Conservation (phyloP, 1,284 basidiomycete species). For the Polyporus tsugae region DNA sequence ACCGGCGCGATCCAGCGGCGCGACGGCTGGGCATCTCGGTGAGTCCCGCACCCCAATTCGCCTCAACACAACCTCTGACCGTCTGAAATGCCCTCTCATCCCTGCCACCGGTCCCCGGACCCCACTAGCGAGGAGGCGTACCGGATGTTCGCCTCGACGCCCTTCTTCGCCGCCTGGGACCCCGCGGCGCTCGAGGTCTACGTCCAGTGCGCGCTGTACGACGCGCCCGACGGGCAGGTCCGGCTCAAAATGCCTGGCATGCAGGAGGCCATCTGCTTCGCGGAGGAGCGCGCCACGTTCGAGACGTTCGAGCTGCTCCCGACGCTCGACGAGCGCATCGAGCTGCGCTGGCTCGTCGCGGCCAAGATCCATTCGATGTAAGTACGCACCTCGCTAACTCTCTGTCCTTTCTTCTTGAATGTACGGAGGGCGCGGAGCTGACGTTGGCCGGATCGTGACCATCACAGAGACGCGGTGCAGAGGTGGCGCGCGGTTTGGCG, state of each 20-base stretch:
- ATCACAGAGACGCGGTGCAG: conserved; percentile 45
- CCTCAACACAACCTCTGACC: conserved; percentile 16
- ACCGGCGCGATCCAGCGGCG: conserved; percentile 69
- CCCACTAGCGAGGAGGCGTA: conserved; percentile 68
- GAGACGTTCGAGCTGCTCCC: conserved; percentile 58
- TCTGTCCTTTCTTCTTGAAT: neutral
- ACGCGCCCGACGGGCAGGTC: conserved; percentile 47
- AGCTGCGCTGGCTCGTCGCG: conserved; percentile 66
- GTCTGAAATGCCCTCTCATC: too few species aligned
- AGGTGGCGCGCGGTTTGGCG: conserved; percentile 63
- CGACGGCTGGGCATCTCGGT: conserved; percentile 71
- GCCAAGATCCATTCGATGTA: conserved; percentile 22
- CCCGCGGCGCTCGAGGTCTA: conserved; percentile 72
- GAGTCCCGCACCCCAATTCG: conserved; percentile 2
- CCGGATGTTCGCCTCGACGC: conserved; percentile 56
- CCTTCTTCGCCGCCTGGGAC: conserved; percentile 84
- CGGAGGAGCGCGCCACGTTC: conserved; percentile 48
- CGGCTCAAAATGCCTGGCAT: conserved; percentile 69
- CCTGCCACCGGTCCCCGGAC: too few species aligned
- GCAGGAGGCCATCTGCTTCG: conserved; percentile 66
- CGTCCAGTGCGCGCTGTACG: conserved; percentile 69
- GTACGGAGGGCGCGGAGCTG: neutral
- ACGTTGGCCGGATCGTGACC: neutral
- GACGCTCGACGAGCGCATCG: conserved; percentile 55
- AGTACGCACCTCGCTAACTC: neutral